Evolutionary conservation across 2,329 filamentous ascomycete species (phyloP).

Genomic region (Tolypocladium guangdongense): DNA sequence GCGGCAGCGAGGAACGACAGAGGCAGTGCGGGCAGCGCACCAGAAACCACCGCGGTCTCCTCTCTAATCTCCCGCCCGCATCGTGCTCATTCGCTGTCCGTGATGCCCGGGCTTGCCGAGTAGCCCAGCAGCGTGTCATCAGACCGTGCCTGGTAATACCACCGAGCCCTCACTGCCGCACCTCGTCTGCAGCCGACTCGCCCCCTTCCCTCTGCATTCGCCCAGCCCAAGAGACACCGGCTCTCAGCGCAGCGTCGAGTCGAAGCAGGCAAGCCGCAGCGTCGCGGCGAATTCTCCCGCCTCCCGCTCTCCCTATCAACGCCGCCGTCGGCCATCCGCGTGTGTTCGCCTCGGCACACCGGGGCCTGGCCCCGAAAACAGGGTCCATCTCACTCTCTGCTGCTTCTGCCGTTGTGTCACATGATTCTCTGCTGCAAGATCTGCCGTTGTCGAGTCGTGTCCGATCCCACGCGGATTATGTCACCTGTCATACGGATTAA

Average conservation of each 20-base stretch:
- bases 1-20: background rate
- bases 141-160: background rate
- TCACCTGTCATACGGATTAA: no score
- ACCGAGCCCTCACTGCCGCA: background rate
- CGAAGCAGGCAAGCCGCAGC: no score
- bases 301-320: background rate
- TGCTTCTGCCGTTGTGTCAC: background rate
- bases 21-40: no score
- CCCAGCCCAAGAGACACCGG: background rate
- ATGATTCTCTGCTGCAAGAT: background rate
- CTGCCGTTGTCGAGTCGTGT: background rate
- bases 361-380: background rate
- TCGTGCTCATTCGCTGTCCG: background rate
- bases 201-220: background rate
- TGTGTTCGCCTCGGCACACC: background rate
- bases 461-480: background rate
- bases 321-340: background rate
- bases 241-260: background rate
- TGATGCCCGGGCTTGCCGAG: background rate
- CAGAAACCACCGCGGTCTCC: background rate
- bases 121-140: background rate
- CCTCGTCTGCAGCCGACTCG: background rate
- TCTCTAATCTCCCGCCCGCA: background rate
- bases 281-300: background rate
- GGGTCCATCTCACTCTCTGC: background rate